These are phyloP conservation scores for Xerocomellus chrysenteron DNA, from an alignment of 768 basidiomycete species.

Conservation along the genomic window DNA sequence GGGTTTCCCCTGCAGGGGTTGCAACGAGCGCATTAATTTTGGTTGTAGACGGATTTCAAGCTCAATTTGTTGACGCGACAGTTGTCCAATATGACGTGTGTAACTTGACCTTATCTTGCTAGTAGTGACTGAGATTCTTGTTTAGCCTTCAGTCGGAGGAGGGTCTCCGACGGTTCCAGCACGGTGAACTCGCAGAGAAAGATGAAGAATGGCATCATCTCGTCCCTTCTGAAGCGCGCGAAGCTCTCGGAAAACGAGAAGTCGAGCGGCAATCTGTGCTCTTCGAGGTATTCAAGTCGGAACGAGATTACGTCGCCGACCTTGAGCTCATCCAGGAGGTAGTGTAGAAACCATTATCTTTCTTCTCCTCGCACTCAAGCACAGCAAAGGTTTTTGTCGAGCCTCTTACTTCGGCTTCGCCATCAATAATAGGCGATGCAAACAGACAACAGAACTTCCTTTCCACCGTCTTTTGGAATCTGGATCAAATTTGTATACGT, in stretches of 20 bases:
- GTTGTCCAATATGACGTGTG: slow-evolving; percentile 42
- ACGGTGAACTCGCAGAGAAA: slow-evolving; percentile 57
- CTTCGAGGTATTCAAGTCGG: slow-evolving; percentile 88
- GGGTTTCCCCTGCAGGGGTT: slow-evolving; percentile 29
- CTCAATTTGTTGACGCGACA: slow-evolving; percentile 34
- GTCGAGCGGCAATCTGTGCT: slow-evolving; percentile 83
- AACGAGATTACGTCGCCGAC: slow-evolving; percentile 85
- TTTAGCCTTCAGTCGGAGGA: slow-evolving; percentile 62
- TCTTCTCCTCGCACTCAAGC: slow-evolving; percentile 2
- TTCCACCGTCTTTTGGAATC: slow-evolving; percentile 80
- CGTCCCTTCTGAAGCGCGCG: slow-evolving; percentile 68
- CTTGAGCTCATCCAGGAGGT: slow-evolving; percentile 71
- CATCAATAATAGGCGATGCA: slow-evolving; percentile 59
- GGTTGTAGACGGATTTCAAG: slow-evolving; percentile 24
- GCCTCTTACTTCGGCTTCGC: slow-evolving; percentile 56
- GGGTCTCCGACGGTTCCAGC: slow-evolving; percentile 64
- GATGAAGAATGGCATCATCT: slow-evolving; percentile 84
- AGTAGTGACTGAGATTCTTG: slow-evolving; percentile 10
- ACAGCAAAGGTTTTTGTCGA: slow-evolving; percentile 65
- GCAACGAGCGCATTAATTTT: slow-evolving; percentile 5
- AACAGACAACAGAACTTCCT: slow-evolving; percentile 64
- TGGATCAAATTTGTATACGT: slow-evolving; percentile 61
- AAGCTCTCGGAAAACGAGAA: slow-evolving; percentile 71
- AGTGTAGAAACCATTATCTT: background rate
- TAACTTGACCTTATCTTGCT: slow-evolving; percentile 5